A percentile compares a stretch with the other conserved stretches of the same genome.
Conservation (phyloP, 306 rosid species). For the Corylus heterophylla region DNA sequence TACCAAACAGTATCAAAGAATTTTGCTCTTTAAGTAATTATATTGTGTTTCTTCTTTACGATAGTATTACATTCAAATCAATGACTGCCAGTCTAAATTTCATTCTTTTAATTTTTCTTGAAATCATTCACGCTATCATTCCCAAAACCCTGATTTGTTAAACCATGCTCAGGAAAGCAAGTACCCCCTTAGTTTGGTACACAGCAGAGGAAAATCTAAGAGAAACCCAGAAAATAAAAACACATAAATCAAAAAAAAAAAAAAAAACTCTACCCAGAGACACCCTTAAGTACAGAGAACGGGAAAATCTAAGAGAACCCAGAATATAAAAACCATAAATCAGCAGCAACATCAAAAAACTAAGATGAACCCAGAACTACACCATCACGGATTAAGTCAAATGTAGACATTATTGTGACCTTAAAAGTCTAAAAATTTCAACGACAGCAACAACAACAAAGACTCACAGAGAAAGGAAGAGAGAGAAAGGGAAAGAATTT, state of each 20-base stretch:
- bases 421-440: constrained; percentile 12
- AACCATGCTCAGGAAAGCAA: background rate
- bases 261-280: background rate
- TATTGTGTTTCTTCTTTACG: background rate
- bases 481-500: constrained; percentile 20
- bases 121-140: background rate
- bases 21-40: background rate
- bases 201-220: background rate
- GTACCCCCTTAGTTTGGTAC: background rate
- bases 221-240: constrained; percentile 1
- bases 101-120: background rate
- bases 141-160: background rate
- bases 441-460: background rate
- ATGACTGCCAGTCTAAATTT: background rate
- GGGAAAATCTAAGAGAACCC: constrained; percentile 3
- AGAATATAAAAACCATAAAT: background rate
- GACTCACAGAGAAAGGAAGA: background rate
- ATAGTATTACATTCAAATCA: background rate
- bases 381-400: background rate
- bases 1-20: background rate
- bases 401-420: background rate
- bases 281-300: background rate
- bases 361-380: background rate
- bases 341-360: background rate
- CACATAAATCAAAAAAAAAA: background rate